Evolutionary conservation across 177 flowering plant species (phyloP).

Genomic region (Vitis hybrid): DNA sequence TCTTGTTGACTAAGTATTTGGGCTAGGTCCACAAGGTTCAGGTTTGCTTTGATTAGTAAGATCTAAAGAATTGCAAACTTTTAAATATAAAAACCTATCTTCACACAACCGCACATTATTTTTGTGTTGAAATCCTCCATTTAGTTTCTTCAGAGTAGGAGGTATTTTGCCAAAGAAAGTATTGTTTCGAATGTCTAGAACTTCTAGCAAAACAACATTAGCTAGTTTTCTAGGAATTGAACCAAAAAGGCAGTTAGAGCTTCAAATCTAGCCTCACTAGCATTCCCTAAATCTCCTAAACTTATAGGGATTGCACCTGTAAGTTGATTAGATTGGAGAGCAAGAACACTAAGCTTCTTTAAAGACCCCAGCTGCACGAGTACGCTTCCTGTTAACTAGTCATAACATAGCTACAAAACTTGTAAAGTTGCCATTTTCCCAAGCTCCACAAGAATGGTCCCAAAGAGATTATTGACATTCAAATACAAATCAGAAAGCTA

Average conservation of each 20-base stretch:
- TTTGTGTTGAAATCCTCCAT: conserved; percentile 43
- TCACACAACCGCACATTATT: conserved; percentile 58
- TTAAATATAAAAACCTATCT: conserved; percentile 34
- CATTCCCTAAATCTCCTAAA: conserved; percentile 39
- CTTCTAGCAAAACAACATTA: too few species aligned
- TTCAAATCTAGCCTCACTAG: conserved; percentile 49
- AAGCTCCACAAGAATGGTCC: conserved; percentile 51
- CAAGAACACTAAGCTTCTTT: conserved; percentile 50
- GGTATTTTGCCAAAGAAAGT: conserved; percentile 61
- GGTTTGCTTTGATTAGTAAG: conserved; percentile 21
- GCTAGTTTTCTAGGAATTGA: conserved; percentile 52
- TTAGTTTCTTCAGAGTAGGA: conserved; percentile 52
- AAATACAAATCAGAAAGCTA: conserved; percentile 58
- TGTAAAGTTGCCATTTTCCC: conserved; percentile 51
- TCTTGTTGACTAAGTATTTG: conserved; percentile 23
- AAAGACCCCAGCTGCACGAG: conserved; percentile 52
- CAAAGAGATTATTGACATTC: conserved; percentile 59
- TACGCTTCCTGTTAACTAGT: conserved; percentile 61
- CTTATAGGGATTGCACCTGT: conserved; percentile 67
- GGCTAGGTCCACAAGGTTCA: conserved; percentile 31
- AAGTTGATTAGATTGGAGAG: conserved; percentile 51
- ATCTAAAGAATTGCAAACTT: conserved; percentile 34
- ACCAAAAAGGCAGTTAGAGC: conserved; percentile 61
- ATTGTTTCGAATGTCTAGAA: conserved; percentile 52
- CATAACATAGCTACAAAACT: conserved; percentile 69